phyloP scores from a whole-genome alignment of 2,329 filamentous ascomycete species.

The Fusarium beomiforme region DNA sequence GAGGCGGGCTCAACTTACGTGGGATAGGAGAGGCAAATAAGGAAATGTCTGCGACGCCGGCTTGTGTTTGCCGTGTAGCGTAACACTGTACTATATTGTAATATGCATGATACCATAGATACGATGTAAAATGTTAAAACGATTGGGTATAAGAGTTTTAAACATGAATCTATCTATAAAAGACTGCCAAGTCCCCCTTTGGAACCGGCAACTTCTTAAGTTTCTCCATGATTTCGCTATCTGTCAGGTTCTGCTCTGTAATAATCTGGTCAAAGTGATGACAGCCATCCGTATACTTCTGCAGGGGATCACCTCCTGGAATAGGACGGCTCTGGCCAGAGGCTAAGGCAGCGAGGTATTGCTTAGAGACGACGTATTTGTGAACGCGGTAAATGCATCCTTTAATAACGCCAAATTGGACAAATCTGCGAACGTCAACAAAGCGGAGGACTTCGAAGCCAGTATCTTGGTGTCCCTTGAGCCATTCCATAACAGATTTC shows the following conservation, averaged over 20 bases:
- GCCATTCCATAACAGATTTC: constrained; percentile 87
- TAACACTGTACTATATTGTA: constrained; percentile 45
- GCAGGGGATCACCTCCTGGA: constrained; percentile 61
- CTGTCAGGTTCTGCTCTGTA: constrained; percentile 76
- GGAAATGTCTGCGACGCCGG: not conserved
- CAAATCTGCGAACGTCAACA: constrained; percentile 88
- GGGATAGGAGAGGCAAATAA: constrained; percentile 14
- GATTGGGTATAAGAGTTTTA: constrained; percentile 12
- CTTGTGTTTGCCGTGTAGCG: constrained; percentile 30
- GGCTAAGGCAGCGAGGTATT: constrained; percentile 66
- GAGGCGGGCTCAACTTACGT: constrained; percentile 40
- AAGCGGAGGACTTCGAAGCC: constrained; percentile 74
- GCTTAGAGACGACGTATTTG: constrained; percentile 82
- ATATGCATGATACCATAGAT: constrained; percentile 44
- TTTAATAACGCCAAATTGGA: constrained; percentile 97
- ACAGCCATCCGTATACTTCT: constrained; percentile 77
- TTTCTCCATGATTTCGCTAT: constrained; percentile 75
- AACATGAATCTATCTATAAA: constrained; percentile 57
- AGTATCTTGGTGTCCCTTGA: constrained; percentile 75
- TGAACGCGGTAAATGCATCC: constrained; percentile 92
- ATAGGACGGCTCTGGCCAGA: constrained; percentile 60
- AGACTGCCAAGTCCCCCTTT: constrained; percentile 62
- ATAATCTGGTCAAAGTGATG: constrained; percentile 87
- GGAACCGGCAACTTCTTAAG: constrained; percentile 67
- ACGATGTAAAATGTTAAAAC: constrained; percentile 34